Evolutionary conservation across 305 asterid genomes (phyloP).

Genomic region (Withania somnifera): DNA sequence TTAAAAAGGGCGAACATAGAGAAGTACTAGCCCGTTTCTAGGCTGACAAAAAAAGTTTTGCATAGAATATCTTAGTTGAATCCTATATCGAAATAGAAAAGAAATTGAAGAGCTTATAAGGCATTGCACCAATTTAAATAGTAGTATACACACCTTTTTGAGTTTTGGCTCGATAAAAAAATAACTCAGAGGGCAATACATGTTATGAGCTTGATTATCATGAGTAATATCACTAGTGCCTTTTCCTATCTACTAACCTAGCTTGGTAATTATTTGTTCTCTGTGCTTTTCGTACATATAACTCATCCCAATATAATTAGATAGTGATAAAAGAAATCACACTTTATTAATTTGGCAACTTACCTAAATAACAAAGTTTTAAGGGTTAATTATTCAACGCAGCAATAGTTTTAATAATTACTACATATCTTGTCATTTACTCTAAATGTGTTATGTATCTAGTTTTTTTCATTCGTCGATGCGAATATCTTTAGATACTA

Average conservation of each 20-base stretch:
- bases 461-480: too few relatives aligned
- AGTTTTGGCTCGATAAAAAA: not conserved
- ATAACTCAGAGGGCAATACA: not conserved
- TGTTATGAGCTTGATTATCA: not conserved
- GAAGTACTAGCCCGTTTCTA: not conserved
- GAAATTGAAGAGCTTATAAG: not conserved
- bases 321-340: not conserved
- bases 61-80: not conserved
- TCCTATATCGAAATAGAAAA: not conserved
- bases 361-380: too few relatives aligned
- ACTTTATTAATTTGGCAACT: too few relatives aligned
- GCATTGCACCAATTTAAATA: not conserved
- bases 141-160: not conserved
- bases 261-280: not conserved
- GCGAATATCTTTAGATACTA: too few relatives aligned
- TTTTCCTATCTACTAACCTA: not conserved
- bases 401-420: too few relatives aligned
- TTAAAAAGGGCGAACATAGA: not conserved
- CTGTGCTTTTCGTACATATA: not conserved
- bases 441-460: too few relatives aligned
- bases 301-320: not conserved
- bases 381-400: too few relatives aligned
- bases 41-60: not conserved
- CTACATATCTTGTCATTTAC: too few relatives aligned
- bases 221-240: not conserved